Conservation (phyloP, 2,329 filamentous ascomycete genomes). For the Neoarthrinium moseri region DNA sequence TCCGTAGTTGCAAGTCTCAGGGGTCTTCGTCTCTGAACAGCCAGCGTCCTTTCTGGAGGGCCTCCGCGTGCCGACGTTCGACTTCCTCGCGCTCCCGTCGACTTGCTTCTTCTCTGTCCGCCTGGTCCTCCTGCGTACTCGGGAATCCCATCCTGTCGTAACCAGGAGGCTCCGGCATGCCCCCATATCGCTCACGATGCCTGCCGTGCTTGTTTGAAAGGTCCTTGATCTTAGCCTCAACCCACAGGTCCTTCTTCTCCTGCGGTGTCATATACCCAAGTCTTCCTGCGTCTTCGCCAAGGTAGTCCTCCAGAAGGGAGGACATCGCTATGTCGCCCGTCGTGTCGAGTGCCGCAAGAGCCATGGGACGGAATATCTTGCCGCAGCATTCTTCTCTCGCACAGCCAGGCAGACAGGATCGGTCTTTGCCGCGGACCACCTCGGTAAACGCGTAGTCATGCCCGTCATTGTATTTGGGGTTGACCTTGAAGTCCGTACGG, state of each 20-base stretch:
- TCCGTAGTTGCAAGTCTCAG: not conserved
- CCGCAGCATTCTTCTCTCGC: conserved; percentile 76
- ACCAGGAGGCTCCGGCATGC: conserved; percentile 74
- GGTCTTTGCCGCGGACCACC: conserved; percentile 68
- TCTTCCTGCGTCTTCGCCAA: conserved; percentile 59
- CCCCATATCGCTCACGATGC: conserved; percentile 73
- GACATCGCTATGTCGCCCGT: conserved; percentile 23
- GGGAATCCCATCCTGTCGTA: conserved; percentile 94
- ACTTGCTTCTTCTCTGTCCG: conserved; percentile 64
- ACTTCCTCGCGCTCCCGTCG: conserved; percentile 63
- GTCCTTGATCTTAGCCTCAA: conserved; percentile 73
- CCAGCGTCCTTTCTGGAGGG: conserved; percentile 77
- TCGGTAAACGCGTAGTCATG: conserved; percentile 72
- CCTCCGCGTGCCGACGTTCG: conserved; percentile 75
- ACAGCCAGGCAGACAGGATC: conserved; percentile 72
- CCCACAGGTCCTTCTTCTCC: conserved; percentile 65
- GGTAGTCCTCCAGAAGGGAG: conserved; percentile 50
- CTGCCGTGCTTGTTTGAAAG: conserved; percentile 75
- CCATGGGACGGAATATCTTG: conserved; percentile 66
- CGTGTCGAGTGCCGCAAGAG: conserved; percentile 46
- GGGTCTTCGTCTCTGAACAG: conserved; percentile 74
- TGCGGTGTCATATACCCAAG: conserved; percentile 55
- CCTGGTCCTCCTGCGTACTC: conserved; percentile 74
- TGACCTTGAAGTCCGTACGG: conserved; percentile 78
- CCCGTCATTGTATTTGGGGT: conserved; percentile 70